Evolutionary conservation across 1,139 yeast species (phyloP).

Genomic region (Hanseniaspora gamundiae): DNA sequence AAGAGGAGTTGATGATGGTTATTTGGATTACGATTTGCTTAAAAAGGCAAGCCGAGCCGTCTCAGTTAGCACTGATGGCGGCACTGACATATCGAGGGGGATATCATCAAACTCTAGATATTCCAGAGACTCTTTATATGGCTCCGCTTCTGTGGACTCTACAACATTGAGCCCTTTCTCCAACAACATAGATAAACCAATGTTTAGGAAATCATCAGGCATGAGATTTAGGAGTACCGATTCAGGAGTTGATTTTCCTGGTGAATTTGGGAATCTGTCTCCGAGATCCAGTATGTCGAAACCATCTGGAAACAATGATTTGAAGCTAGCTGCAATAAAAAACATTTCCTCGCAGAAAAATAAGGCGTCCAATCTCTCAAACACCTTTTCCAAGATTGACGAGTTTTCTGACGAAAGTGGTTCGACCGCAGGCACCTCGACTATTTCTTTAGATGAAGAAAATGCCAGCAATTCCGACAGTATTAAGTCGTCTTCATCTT

Average conservation of each 20-base stretch:
- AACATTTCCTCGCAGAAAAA: slow-evolving; percentile 4
- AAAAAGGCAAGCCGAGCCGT: slow-evolving; percentile 31
- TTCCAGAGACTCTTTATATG: slow-evolving; percentile 8
- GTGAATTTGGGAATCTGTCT: slow-evolving; percentile 6
- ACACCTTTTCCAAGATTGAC: neutral
- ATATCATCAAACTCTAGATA: neutral
- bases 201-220: slow-evolving; percentile 1
- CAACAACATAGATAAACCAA: slow-evolving; percentile 2
- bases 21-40: slow-evolving; percentile 43
- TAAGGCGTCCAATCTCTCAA: neutral
- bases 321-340: slow-evolving; percentile 7
- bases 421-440: neutral
- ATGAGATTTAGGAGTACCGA: neutral
- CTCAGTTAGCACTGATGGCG: slow-evolving; percentile 13
- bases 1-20: slow-evolving; percentile 48
- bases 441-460: neutral
- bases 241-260: neutral
- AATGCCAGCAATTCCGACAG: neutral
- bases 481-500: slow-evolving; percentile 4
- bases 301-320: slow-evolving; percentile 2
- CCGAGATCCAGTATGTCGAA: slow-evolving; percentile 8
- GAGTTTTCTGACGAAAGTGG: neutral
- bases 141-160: slow-evolving; percentile 15
- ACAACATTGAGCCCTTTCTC: slow-evolving; percentile 3
- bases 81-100: slow-evolving; percentile 8